Percentiles rank a stretch among this genome's conserved stretches.
These are phyloP conservation scores for Orobanche coerulescens DNA, from an alignment of 257 asterid species.

Conservation along the genomic window DNA sequence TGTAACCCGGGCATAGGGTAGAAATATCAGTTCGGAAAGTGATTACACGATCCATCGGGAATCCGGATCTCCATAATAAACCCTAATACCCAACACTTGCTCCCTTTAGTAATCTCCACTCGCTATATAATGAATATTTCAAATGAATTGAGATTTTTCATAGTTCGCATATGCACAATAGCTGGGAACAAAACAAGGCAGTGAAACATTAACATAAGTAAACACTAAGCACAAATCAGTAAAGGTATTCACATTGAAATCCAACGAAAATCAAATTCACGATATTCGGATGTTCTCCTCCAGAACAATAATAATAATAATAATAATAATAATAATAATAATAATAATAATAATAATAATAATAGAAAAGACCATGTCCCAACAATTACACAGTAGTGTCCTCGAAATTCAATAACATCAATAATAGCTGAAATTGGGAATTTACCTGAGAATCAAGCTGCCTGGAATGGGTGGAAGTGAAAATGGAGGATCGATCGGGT, in stretches of 20 bases:
- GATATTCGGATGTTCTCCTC: not conserved
- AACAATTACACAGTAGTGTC: not conserved
- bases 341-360: too few species aligned
- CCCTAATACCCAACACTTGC: too few species aligned
- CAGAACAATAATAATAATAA: too few species aligned
- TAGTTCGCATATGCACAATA: not conserved
- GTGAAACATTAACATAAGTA: not conserved
- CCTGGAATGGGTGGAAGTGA: conserved; percentile 41
- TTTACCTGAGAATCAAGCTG: conserved; percentile 51
- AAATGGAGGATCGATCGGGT: conserved; percentile 36
- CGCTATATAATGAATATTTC: not conserved
- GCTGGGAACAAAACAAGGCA: not conserved
- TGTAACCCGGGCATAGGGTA: too few species aligned
- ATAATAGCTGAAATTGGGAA: not conserved
- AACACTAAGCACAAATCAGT: not conserved
- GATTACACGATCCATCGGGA: too few species aligned
- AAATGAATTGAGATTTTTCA: not conserved
- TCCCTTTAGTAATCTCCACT: conserved; percentile 12
- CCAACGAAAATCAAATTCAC: conserved; percentile 5
- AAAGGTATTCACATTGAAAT: not conserved
- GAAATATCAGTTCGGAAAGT: too few species aligned
- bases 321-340: too few species aligned
- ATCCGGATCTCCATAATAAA: too few species aligned
- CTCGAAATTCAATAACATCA: not conserved
- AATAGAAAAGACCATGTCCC: not conserved